Evolutionary conservation across 1,284 basidiomycete genomes (phyloP), one percentile per base, ranked within the genome.

Genomic region (Microbotryum scabiosae): DNA sequence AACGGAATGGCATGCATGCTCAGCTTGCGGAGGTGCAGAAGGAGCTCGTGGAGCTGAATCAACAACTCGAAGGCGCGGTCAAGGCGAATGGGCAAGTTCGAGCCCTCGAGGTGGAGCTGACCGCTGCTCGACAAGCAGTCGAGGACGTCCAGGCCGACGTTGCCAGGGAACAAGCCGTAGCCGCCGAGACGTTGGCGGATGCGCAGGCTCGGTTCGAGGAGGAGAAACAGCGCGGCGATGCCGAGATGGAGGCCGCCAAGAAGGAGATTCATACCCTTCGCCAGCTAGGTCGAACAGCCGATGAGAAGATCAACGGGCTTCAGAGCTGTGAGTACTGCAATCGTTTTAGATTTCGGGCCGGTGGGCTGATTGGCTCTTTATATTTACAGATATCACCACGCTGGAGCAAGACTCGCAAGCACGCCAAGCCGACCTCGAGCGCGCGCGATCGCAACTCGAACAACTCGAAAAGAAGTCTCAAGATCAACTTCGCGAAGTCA

Each of bases 241-340:
- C 51, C 25, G 51, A 52, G n/a, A 52, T 52, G 25, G 23, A n/a
- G 1, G 30, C 26, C 20, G 51, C 36, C 14, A 41, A 52, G 30
- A n/a, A 14, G n/a, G 66, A 67, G 63, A 65, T 61, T 23, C 61
- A 67, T 49, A 65, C 63, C 0, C 55, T 67, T 12, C 49, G 63
- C 5, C 47, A 51, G n/a, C 53, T 67, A 18, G 51, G 25, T n/a
- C 23, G 51, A 10, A 52, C 51, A 9, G 51, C 51, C 20, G 51
- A 52, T 28, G 32, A n/a, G 0, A 32, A 52, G 25, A 32, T 52
- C 25, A 32, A 52, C 3, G 51, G n/a, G 28, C 51, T 52, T n/a
- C 25, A 52, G 51, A 52, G 25, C 25, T 28, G 51, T 32, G 25
- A 12, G 51, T 12, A n/a, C 32, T 52, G n/a, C 18, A n/a, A 14